Percentiles rank a stretch among this genome's conserved stretches.
These are phyloP conservation scores for Penicillium ucsense DNA, from an alignment of 495 filamentous ascomycete genomes.

Conservation along the genomic window DNA sequence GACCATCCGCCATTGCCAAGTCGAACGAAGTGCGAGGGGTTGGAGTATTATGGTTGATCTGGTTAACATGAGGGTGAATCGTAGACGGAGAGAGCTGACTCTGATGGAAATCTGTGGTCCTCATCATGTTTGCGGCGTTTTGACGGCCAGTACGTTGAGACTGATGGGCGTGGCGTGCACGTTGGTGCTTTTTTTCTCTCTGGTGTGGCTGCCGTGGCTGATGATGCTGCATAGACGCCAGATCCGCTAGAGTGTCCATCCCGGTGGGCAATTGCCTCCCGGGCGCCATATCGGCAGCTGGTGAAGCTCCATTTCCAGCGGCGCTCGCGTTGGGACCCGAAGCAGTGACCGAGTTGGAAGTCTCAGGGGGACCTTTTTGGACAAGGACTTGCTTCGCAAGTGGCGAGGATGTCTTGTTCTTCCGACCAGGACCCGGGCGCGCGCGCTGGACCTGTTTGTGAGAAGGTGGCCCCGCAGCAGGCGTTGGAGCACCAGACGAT, in stretches of 20 bases:
- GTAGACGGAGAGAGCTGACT: conserved; percentile 41
- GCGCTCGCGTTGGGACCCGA: conserved; percentile 18
- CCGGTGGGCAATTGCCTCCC: conserved; percentile 45
- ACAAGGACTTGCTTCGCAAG: conserved; percentile 34
- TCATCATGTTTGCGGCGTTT: conserved; percentile 31
- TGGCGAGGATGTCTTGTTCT: conserved; percentile 32
- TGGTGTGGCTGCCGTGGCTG: conserved; percentile 29
- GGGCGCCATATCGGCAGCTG: conserved; percentile 21
- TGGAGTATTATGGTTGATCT: conserved; percentile 42
- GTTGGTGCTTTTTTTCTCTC: neutral
- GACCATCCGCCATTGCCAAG: conserved; percentile 46
- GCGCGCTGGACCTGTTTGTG: conserved; percentile 28
- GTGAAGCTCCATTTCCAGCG: conserved; percentile 24
- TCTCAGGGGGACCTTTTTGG: conserved; percentile 22
- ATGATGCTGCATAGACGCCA: conserved; percentile 57
- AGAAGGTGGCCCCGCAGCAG: conserved; percentile 20
- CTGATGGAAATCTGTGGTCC: conserved; percentile 38
- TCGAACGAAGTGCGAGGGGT: conserved; percentile 46
- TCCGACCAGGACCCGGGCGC: conserved; percentile 23
- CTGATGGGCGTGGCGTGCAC: neutral
- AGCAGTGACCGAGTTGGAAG: conserved; percentile 20
- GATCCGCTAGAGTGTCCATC: conserved; percentile 58
- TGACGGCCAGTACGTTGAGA: conserved; percentile 16
- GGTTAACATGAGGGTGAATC: conserved; percentile 37
- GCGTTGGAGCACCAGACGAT: conserved; percentile 20